Percentiles rank a stretch among this genome's conserved stretches.
These are phyloP conservation scores for Kluyveromyces aestuarii DNA, from an alignment of 805 yeast species.

Conservation along the genomic window DNA sequence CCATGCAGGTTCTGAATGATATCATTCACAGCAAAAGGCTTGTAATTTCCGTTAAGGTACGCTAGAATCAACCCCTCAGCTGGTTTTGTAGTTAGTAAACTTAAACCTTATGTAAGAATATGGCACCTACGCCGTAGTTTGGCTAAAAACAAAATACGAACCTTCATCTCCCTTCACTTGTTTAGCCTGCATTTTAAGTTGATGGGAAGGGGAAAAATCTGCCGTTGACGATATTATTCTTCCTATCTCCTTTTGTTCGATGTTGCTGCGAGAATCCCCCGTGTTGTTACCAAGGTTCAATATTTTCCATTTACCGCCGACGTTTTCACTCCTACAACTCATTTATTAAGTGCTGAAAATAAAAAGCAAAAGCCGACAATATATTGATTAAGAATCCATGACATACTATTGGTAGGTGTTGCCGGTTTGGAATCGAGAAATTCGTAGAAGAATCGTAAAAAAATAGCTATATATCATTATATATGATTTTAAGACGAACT, in stretches of 20 bases:
- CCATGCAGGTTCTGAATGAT: slow-evolving; percentile 38
- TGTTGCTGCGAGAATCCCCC: no score
- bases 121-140: neutral
- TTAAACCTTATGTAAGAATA: neutral
- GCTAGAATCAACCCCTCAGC: slow-evolving; percentile 29
- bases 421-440: no score
- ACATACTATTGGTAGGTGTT: no score
- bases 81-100: slow-evolving; percentile 1
- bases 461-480: no score
- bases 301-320: neutral
- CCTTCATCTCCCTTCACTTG: slow-evolving; percentile 17
- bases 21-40: slow-evolving; percentile 42
- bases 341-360: neutral
- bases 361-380: no score
- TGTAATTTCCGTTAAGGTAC: slow-evolving; percentile 35
- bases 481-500: no score
- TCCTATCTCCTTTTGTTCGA: no score
- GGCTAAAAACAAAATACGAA: neutral
- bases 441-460: no score
- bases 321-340: neutral
- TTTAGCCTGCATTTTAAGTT: slow-evolving; percentile 2
- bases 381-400: no score
- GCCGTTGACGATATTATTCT: no score
- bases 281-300: no score
- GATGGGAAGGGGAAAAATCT: neutral